Evolutionary conservation across 1,284 basidiomycete genomes (phyloP).

Genomic region (Trichosporon sp.): DNA sequence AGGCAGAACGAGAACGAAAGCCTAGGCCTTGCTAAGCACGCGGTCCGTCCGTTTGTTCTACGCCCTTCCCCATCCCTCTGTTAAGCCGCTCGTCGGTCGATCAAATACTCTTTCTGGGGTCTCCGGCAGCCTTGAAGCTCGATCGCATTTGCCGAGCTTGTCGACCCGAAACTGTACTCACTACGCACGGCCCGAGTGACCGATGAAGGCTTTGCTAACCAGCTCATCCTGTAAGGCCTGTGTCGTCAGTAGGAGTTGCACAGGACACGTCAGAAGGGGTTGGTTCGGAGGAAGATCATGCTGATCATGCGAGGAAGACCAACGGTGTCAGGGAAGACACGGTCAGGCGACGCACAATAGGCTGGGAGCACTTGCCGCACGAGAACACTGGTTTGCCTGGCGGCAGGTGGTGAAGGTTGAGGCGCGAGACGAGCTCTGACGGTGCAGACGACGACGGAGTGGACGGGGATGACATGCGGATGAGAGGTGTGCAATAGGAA

Average conservation of each 20-base stretch:
- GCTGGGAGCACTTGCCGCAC: constrained; percentile 33
- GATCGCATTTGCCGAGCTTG: no score
- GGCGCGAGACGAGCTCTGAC: constrained; percentile 10
- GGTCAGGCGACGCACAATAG: background rate
- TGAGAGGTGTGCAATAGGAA: background rate
- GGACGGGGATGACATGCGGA: background rate
- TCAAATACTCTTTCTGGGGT: background rate
- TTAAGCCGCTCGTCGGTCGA: background rate
- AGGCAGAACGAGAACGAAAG: background rate
- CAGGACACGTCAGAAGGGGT: background rate
- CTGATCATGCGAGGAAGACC: background rate
- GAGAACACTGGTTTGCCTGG: constrained; percentile 37
- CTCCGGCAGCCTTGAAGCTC: no score
- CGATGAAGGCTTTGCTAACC: constrained; percentile 46
- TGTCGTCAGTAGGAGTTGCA: background rate
- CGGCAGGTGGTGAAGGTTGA: constrained; percentile 37
- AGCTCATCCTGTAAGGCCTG: constrained; percentile 47
- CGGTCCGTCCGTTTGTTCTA: background rate
- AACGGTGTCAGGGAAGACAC: background rate
- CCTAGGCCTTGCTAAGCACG: background rate
- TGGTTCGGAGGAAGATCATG: background rate
- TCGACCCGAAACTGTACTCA: constrained; percentile 26
- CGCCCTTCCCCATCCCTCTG: background rate
- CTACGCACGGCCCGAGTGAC: constrained; percentile 45
- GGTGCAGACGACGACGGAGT: background rate